Conservation (phyloP, 2,329 filamentous ascomycete species). For the Talaromyces rugulosus region DNA sequence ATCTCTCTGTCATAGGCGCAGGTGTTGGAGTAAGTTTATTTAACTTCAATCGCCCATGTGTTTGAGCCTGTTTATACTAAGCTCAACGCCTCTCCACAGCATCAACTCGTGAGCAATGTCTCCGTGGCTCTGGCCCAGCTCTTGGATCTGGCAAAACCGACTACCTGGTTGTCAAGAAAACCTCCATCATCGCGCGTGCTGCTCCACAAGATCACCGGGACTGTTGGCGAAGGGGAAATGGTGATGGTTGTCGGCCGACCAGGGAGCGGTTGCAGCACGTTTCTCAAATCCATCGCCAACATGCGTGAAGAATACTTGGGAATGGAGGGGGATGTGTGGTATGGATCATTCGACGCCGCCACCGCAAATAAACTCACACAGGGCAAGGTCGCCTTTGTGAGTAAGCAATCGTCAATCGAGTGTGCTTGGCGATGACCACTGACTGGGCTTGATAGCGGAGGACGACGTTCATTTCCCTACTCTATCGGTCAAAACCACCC, state of each 20-base stretch:
- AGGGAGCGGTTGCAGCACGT: not conserved
- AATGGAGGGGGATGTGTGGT: not conserved
- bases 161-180: not conserved
- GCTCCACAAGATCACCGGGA: not conserved
- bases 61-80: too few relatives aligned
- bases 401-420: too few relatives aligned
- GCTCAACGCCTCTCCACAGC: too few relatives aligned
- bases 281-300: not conserved
- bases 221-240: not conserved
- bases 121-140: too few relatives aligned
- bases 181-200: not conserved
- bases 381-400: too few relatives aligned
- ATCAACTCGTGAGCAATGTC: too few relatives aligned
- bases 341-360: not conserved
- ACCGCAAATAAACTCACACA: too few relatives aligned
- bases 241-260: not conserved
- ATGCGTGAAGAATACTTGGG: not conserved
- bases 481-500: slow-evolving; percentile 52
- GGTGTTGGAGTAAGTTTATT: too few relatives aligned
- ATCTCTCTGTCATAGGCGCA: too few relatives aligned
- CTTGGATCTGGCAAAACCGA: too few relatives aligned
- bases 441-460: not conserved
- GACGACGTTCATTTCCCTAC: slow-evolving; percentile 69
- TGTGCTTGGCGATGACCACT: too few relatives aligned
- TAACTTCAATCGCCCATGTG: too few relatives aligned